phyloP scores from a whole-genome alignment of 208 protist species.

The Trypanosoma melophagium region DNA sequence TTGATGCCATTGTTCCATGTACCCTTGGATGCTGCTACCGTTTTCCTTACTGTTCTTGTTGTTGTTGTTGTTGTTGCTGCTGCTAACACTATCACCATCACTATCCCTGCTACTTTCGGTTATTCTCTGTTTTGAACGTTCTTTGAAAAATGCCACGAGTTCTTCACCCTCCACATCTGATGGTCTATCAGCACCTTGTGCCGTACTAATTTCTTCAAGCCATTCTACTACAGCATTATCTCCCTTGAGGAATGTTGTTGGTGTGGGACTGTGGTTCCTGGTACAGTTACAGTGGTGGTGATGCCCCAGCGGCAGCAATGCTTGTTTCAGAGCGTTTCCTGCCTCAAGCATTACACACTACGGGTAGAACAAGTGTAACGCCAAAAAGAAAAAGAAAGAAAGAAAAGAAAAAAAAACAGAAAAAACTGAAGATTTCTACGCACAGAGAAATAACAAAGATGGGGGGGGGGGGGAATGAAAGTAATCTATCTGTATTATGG shows the following conservation, averaged over 20 bases:
- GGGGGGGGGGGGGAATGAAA: too few species aligned
- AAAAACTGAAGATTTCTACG: too few species aligned
- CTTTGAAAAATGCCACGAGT: slow-evolving; percentile 9
- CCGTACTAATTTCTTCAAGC: background rate
- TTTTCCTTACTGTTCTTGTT: background rate
- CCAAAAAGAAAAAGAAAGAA: slow-evolving; percentile 6
- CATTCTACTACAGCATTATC: slow-evolving; percentile 1
- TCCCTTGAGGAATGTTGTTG: background rate
- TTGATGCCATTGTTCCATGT: too few species aligned
- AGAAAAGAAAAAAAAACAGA: background rate
- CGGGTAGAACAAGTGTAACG: background rate
- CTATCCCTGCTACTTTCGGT: background rate
- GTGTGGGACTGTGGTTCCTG: too few species aligned
- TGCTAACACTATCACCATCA: background rate
- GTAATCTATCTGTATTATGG: too few species aligned
- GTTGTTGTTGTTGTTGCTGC: background rate
- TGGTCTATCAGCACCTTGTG: slow-evolving; percentile 5
- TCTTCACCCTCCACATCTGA: slow-evolving; percentile 5
- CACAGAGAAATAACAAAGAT: too few species aligned
- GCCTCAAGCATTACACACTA: background rate
- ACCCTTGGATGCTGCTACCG: too few species aligned
- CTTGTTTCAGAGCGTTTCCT: background rate
- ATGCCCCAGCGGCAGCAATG: background rate
- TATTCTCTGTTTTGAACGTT: background rate
- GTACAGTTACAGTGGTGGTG: background rate